These are phyloP conservation scores for Larix sibirica DNA, from an alignment of 83 land plant species.

Conservation along the genomic window DNA sequence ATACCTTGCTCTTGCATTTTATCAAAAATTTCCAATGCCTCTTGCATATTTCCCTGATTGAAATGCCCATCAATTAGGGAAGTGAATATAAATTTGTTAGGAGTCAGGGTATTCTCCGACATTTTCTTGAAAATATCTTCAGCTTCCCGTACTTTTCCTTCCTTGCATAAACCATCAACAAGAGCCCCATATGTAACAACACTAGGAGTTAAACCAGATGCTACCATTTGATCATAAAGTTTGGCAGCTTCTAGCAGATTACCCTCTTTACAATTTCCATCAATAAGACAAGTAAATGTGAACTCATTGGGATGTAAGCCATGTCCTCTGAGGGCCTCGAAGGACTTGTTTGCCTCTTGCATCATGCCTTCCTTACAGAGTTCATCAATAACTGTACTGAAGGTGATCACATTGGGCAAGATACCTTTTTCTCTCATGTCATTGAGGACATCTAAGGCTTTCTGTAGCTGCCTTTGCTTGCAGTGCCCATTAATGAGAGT, in stretches of 20 bases:
- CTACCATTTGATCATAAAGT: slow-evolving; percentile 40
- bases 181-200: slow-evolving; percentile 48
- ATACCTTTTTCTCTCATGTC: slow-evolving; percentile 38
- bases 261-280: slow-evolving; percentile 46
- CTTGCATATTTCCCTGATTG: slow-evolving; percentile 20
- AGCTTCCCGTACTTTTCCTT: slow-evolving; percentile 41
- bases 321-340: slow-evolving; percentile 40
- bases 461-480: slow-evolving; percentile 30
- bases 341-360: slow-evolving; percentile 36
- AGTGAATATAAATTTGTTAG: slow-evolving; percentile 39
- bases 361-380: slow-evolving; percentile 59
- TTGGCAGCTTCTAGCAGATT: slow-evolving; percentile 39
- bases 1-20: slow-evolving; percentile 35
- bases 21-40: slow-evolving; percentile 24
- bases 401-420: slow-evolving; percentile 58
- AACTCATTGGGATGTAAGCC: slow-evolving; percentile 53
- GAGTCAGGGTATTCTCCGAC: slow-evolving; percentile 27
- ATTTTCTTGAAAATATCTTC: slow-evolving; percentile 43
- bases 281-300: slow-evolving; percentile 51
- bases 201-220: slow-evolving; percentile 28
- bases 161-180: slow-evolving; percentile 52
- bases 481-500: slow-evolving; percentile 59
- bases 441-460: slow-evolving; percentile 35
- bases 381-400: slow-evolving; percentile 58
- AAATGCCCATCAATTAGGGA: slow-evolving; percentile 51